phyloP scores from a whole-genome alignment of 169 alveolate species.

The Plasmodium cynomolgi region DNA sequence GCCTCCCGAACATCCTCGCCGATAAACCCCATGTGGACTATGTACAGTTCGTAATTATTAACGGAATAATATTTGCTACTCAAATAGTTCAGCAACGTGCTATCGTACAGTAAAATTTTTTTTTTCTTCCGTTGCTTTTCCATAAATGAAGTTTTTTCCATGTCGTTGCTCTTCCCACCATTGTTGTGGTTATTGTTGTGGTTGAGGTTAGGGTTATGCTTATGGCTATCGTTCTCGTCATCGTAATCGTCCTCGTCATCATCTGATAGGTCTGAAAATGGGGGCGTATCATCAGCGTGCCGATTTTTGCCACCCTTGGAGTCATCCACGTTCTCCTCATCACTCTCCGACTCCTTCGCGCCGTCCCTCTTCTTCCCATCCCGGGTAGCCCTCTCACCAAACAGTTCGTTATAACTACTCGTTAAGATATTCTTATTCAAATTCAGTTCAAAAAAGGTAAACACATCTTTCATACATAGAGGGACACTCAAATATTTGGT shows the following conservation, averaged over 20 bases:
- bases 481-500: constrained; percentile 70
- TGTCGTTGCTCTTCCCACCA: not conserved
- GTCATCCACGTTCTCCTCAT: not conserved
- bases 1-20: not conserved
- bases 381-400: not conserved
- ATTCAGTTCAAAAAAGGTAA: constrained; percentile 57
- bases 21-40: constrained; percentile 40
- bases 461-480: constrained; percentile 69
- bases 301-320: not conserved
- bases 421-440: constrained; percentile 66
- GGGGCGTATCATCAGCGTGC: not conserved
- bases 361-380: constrained; percentile 1
- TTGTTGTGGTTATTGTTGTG: not conserved
- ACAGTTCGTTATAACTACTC: constrained; percentile 31
- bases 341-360: not conserved
- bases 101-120: constrained; percentile 58
- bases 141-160: constrained; percentile 15
- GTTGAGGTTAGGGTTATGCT: not conserved
- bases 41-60: constrained; percentile 44
- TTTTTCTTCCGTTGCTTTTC: constrained; percentile 43
- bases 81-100: constrained; percentile 42
- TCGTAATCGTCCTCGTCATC: not conserved
- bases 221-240: not conserved
- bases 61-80: constrained; percentile 24
- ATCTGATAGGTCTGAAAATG: not conserved